These are phyloP conservation scores for Prinsepia uniflora DNA, from an alignment of 306 rosid species.

Conservation along the genomic window DNA sequence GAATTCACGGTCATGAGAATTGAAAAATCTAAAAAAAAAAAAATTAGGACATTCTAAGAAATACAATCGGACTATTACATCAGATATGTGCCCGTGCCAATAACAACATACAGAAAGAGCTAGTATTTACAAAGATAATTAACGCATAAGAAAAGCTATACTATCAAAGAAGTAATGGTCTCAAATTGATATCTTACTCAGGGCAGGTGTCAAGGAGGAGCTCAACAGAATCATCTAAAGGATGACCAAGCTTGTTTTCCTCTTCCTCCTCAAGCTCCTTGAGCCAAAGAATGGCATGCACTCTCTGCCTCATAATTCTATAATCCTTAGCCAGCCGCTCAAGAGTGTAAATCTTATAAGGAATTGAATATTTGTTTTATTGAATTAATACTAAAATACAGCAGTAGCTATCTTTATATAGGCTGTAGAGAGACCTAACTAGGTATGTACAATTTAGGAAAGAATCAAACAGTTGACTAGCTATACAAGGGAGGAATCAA, in stretches of 20 bases:
- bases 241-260: conserved; percentile 75
- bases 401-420: no score
- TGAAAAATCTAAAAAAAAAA: conserved; percentile 56
- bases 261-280: conserved; percentile 83
- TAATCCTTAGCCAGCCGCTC: conserved; percentile 86
- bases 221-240: conserved; percentile 87
- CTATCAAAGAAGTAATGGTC: background rate
- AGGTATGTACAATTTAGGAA: no score
- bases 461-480: no score
- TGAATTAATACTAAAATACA: no score
- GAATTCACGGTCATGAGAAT: conserved; percentile 85
- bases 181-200: conserved; percentile 46
- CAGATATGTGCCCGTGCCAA: background rate
- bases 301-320: conserved; percentile 93
- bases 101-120: no score
- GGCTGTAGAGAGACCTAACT: no score
- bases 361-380: no score
- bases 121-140: background rate
- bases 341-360: conserved; percentile 57
- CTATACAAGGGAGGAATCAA: no score
- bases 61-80: background rate
- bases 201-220: conserved; percentile 75
- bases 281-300: conserved; percentile 92
- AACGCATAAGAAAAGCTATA: background rate
- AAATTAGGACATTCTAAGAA: background rate